phyloP scores from a whole-genome alignment of 768 basidiomycete species.

The Agaricus subrufescens region DNA sequence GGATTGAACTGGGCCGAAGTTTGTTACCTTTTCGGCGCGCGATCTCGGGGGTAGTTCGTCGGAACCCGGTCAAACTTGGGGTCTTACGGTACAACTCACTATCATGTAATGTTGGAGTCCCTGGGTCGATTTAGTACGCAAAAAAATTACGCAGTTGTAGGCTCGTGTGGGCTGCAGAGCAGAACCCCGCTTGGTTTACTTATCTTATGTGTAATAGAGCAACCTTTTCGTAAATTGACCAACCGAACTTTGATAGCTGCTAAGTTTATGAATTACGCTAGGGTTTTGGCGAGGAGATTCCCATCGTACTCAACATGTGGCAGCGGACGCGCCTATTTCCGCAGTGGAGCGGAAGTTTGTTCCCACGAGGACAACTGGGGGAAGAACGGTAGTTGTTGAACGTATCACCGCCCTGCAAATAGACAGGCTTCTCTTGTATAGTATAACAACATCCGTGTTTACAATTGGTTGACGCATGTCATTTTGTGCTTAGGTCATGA shows the following conservation, averaged over 20 bases:
- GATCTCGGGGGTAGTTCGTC: too few species aligned
- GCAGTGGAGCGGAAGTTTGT: constrained; percentile 20
- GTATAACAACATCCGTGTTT: background rate
- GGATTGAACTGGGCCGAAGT: too few species aligned
- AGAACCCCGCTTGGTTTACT: background rate
- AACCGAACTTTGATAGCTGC: background rate
- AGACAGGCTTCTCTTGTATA: background rate
- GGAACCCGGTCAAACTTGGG: too few species aligned
- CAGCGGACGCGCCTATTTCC: constrained; percentile 29
- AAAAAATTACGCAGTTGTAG: background rate
- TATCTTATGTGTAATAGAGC: background rate
- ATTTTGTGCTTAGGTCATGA: background rate
- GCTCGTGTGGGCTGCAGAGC: background rate
- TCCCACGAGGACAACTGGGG: constrained; percentile 2
- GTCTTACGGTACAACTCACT: too few species aligned
- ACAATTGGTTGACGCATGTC: background rate
- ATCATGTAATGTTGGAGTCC: too few species aligned
- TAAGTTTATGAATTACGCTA: background rate
- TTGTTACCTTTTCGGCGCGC: too few species aligned
- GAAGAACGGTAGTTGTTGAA: constrained; percentile 12
- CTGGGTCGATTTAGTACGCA: background rate
- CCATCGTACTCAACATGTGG: constrained; percentile 22
- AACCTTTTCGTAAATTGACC: background rate
- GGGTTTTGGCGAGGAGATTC: constrained; percentile 13
- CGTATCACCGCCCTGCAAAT: constrained; percentile 15